Evolutionary conservation across 805 yeast species (phyloP).

Genomic region (Kazachstania africana): DNA sequence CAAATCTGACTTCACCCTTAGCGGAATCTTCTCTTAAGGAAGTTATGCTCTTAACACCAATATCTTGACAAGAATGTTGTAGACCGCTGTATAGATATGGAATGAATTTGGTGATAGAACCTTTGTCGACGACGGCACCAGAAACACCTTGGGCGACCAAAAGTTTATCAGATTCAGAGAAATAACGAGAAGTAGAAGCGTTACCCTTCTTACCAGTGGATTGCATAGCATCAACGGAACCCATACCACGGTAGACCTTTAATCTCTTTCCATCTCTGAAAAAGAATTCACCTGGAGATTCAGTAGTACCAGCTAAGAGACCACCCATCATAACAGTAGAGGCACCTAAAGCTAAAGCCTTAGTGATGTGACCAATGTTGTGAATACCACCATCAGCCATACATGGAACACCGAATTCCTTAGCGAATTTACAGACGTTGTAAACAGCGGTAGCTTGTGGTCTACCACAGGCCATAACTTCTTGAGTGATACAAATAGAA

Average conservation of each 20-base stretch:
- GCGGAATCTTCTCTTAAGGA: conserved; percentile 55
- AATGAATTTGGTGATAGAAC: conserved; percentile 83
- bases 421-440: conserved; percentile 87
- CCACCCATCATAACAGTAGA: conserved; percentile 99
- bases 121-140: conserved; percentile 94
- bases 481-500: conserved; percentile 97
- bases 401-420: conserved; percentile 93
- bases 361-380: conserved; percentile 96
- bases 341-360: conserved; percentile 94
- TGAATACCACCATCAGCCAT: conserved; percentile 99
- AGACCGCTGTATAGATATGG: conserved; percentile 92
- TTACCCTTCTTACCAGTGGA: conserved; percentile 76
- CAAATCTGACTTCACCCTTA: conserved; percentile 74
- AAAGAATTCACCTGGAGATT: conserved; percentile 97
- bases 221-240: conserved; percentile 98
- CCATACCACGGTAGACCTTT: conserved; percentile 98
- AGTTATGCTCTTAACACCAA: conserved; percentile 64
- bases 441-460: conserved; percentile 99
- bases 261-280: conserved; percentile 97
- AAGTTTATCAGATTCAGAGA: conserved; percentile 90
- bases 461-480: conserved; percentile 99
- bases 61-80: conserved; percentile 98
- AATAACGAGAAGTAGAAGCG: conserved; percentile 96
- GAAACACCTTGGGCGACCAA: conserved; percentile 98
- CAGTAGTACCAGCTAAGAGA: conserved; percentile 95